Conservation (phyloP, 2,329 filamentous ascomycete species). For the Phialemonium atrogriseum region DNA sequence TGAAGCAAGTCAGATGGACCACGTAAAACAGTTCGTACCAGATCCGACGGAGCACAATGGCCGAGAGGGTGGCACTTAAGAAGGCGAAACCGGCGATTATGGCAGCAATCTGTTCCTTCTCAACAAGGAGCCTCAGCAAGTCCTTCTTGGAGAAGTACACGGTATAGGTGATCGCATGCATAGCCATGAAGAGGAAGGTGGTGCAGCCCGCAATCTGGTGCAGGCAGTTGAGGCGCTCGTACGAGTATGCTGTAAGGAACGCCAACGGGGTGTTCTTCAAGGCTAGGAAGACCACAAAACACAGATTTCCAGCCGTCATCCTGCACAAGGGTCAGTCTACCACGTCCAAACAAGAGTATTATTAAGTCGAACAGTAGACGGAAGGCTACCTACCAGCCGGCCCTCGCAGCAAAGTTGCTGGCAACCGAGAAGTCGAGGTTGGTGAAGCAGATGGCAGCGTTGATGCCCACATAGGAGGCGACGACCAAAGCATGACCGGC, state of each 20-base stretch:
- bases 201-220: conserved; percentile 45
- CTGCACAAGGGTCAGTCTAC: conserved; percentile 8
- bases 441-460: conserved; percentile 19
- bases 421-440: conserved; percentile 16
- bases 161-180: conserved; percentile 37
- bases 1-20: conserved; percentile 40
- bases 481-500: conserved; percentile 23
- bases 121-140: conserved; percentile 22
- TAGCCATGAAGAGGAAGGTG: conserved; percentile 33
- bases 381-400: conserved; percentile 20
- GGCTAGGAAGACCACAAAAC: conserved; percentile 43
- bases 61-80: conserved; percentile 32
- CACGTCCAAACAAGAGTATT: neutral
- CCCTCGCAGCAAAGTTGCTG: conserved; percentile 16
- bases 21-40: conserved; percentile 51
- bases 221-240: conserved; percentile 50
- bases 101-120: conserved; percentile 33
- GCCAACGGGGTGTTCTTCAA: conserved; percentile 52
- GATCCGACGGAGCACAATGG: conserved; percentile 33
- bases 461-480: conserved; percentile 20
- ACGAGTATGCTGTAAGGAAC: conserved; percentile 43
- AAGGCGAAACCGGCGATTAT: conserved; percentile 40
- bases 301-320: conserved; percentile 32
- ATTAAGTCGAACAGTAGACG: too few species aligned
- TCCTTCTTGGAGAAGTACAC: conserved; percentile 26